Conservation (phyloP, 306 rosid genomes). For the Myrica gale region DNA sequence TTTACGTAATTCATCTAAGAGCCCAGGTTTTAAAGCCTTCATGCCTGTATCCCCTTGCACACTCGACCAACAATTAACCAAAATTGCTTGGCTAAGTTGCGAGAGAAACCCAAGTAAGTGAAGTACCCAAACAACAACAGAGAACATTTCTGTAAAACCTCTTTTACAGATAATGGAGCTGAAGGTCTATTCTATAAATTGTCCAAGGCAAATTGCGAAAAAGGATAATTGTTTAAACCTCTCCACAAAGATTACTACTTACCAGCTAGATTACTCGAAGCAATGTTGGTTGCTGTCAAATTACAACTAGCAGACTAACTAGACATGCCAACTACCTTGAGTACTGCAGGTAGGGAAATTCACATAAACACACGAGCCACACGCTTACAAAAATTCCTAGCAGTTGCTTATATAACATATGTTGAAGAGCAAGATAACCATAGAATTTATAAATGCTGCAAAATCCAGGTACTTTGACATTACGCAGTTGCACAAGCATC, state of each 20-base stretch:
- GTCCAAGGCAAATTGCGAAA: background rate
- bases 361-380: too few relatives aligned
- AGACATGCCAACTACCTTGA: background rate
- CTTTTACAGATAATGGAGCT: background rate
- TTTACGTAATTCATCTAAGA: background rate
- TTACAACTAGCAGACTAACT: background rate
- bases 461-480: background rate
- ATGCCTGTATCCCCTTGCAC: background rate
- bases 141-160: background rate
- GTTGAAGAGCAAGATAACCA: background rate
- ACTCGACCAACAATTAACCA: background rate
- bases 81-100: background rate
- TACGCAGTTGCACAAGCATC: background rate
- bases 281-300: background rate
- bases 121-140: background rate
- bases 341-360: too few relatives aligned
- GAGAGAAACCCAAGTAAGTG: background rate
- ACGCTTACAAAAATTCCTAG: too few relatives aligned
- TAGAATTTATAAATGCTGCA: background rate
- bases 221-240: background rate
- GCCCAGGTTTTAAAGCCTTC: background rate
- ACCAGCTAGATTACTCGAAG: background rate
- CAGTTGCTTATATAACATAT: background rate
- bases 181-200: background rate
- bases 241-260: background rate